Conservation (phyloP, 306 rosid species). For the Castanea mollissima region DNA sequence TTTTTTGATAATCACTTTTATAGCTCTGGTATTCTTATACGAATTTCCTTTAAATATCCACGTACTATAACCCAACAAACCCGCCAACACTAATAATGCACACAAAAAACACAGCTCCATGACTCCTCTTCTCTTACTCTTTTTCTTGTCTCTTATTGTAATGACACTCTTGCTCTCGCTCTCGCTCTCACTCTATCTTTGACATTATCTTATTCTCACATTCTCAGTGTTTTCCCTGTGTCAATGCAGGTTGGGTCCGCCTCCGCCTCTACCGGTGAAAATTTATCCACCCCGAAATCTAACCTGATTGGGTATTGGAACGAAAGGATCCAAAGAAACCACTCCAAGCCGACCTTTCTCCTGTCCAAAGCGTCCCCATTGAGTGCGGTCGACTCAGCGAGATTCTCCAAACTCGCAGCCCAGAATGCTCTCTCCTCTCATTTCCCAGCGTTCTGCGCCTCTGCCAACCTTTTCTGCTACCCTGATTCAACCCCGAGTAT, state of each 20-base stretch:
- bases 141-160: slow-evolving; percentile 61
- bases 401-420: slow-evolving; percentile 62
- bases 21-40: too few relatives aligned
- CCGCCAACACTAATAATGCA: slow-evolving; percentile 51
- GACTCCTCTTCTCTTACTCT: slow-evolving; percentile 48
- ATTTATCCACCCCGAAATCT: too few relatives aligned
- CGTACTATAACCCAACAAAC: slow-evolving; percentile 40
- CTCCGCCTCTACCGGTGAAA: too few relatives aligned
- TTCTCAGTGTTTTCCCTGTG: not conserved
- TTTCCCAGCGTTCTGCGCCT: slow-evolving; percentile 70
- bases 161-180: slow-evolving; percentile 17
- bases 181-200: not conserved
- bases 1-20: too few relatives aligned
- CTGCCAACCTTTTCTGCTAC: slow-evolving; percentile 80
- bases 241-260: too few relatives aligned
- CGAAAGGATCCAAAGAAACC: too few relatives aligned
- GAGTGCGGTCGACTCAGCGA: slow-evolving; percentile 53
- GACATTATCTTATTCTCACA: slow-evolving; percentile 18
- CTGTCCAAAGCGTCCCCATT: not conserved
- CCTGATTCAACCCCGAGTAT: slow-evolving; percentile 50
- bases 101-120: slow-evolving; percentile 30
- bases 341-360: too few relatives aligned
- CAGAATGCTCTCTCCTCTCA: slow-evolving; percentile 47
- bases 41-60: slow-evolving; percentile 42
- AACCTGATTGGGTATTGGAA: too few relatives aligned